These are phyloP conservation scores for Carpinus fangiana DNA, from an alignment of 306 rosid species.

Conservation along the genomic window DNA sequence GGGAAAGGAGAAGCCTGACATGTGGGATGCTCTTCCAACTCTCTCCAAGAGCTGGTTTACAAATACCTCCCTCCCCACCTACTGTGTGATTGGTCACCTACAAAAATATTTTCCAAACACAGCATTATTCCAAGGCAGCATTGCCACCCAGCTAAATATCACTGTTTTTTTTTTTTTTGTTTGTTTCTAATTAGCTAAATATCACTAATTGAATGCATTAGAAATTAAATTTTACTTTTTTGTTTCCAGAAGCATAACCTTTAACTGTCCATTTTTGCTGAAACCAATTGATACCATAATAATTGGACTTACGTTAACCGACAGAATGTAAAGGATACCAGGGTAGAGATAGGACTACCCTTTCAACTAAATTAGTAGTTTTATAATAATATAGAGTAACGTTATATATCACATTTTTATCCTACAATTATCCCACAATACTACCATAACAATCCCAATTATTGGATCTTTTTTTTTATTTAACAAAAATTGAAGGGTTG, in stretches of 20 bases:
- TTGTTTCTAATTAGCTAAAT: too few species aligned
- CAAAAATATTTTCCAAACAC: conserved; percentile 32
- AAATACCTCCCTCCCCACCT: conserved; percentile 73
- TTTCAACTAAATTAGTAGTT: background rate
- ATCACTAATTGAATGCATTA: conserved; percentile 4
- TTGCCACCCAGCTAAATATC: conserved; percentile 12
- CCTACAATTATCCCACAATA: too few species aligned
- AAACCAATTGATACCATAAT: background rate
- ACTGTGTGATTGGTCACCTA: conserved; percentile 93
- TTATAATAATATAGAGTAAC: background rate
- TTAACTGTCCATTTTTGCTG: background rate
- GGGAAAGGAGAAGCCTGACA: conserved; percentile 65
- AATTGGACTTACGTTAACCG: conserved; percentile 1
- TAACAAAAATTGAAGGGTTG: too few species aligned
- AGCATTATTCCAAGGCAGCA: conserved; percentile 19
- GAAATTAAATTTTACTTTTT: background rate
- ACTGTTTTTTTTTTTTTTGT: background rate
- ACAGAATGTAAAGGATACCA: background rate
- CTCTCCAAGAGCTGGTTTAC: conserved; percentile 95
- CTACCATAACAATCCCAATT: too few species aligned
- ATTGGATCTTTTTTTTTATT: too few species aligned
- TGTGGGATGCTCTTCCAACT: conserved; percentile 91
- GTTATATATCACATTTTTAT: too few species aligned
- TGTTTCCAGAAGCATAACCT: background rate
- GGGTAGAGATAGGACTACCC: background rate